Evolutionary conservation across 2,329 filamentous ascomycete species (phyloP), one percentile per base, ranked within the genome.

Genomic region (Orbilia javanica): DNA sequence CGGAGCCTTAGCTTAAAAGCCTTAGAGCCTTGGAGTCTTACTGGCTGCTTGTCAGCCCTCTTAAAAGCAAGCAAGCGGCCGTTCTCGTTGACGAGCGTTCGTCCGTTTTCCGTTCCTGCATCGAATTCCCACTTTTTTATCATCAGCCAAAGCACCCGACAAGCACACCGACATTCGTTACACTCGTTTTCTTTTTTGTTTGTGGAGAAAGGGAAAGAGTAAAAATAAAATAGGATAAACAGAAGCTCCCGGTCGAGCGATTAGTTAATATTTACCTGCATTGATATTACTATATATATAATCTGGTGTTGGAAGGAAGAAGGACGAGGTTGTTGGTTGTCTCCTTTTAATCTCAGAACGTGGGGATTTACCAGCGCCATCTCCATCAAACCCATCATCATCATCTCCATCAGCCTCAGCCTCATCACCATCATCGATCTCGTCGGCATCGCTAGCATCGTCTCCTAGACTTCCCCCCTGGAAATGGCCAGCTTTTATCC

Each of bases 401-500:
- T 34, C 22, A 27, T 25, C 46, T 25, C 22, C 22, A 27, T 20
- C 46, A 34, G 1, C 15, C 1, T 18, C 39, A 27, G 25, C 48
- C 7, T 42, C 34, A 25, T 39, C 50, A 25, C 8, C 25, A 8
- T 42, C 34, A n/a, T 25, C 25, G 25, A 34, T 36, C 5, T 48
- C 55, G 18, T 3, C 50, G 18, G 1, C 50, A 20, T 11, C 29
- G 15, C 3, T 36, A 31, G 52, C 39, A 31, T 20, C 25, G 4
- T 42, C 22, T 69, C 27, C 22, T 15, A 36, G 1, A 57, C 4
- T 62, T 18, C n/a, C 46, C 10, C 27, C 44, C 29, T 34, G 46
- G 34, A 53, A 65, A 79, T 79, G 75, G 69, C 66, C 73, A 77
- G 73, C 73, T 77, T 71, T 60, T 77, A 77, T 11, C 73, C 66